Conservation (phyloP, 352 stramenopile species). For the Pythium apleroticum region DNA sequence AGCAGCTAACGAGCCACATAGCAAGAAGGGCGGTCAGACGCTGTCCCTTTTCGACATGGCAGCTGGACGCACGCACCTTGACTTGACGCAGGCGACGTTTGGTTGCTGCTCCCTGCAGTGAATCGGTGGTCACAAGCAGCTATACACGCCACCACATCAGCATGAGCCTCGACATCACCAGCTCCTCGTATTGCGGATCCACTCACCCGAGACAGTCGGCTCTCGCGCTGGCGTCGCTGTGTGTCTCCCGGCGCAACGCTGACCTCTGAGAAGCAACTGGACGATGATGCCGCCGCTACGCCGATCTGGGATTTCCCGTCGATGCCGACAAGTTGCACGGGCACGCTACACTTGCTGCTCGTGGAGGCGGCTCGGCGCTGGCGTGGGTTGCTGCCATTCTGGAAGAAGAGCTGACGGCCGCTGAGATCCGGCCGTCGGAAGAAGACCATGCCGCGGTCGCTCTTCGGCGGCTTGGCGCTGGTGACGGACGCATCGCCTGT, state of each 20-base stretch:
- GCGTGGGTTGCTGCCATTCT: conserved; percentile 23
- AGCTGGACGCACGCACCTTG: conserved; percentile 24
- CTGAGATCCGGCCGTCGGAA: conserved; percentile 36
- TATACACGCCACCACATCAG: not conserved
- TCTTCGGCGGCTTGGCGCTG: not conserved
- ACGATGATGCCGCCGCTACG: conserved; percentile 18
- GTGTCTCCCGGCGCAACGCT: conserved; percentile 7
- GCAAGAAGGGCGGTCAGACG: not conserved
- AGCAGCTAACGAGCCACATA: conserved; percentile 18
- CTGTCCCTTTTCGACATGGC: not conserved
- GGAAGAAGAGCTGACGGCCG: conserved; percentile 42
- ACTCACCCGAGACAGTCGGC: conserved; percentile 27
- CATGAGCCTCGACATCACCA: not conserved
- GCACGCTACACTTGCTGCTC: conserved; percentile 7
- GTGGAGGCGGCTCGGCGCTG: conserved; percentile 2
- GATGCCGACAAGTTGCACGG: conserved; percentile 51
- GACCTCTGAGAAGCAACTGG: conserved; percentile 13
- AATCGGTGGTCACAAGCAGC: conserved; percentile 47
- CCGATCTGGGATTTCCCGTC: conserved; percentile 49
- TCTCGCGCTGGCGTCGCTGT: conserved; percentile 4
- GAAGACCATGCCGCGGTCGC: conserved; percentile 22
- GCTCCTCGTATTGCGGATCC: not conserved
- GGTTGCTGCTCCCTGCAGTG: conserved; percentile 32
- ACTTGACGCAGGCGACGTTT: conserved; percentile 37
- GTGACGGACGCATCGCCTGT: not conserved